These are phyloP conservation scores for Blastobotrys persicus DNA, from an alignment of 1,139 yeast genomes.

Conservation along the genomic window DNA sequence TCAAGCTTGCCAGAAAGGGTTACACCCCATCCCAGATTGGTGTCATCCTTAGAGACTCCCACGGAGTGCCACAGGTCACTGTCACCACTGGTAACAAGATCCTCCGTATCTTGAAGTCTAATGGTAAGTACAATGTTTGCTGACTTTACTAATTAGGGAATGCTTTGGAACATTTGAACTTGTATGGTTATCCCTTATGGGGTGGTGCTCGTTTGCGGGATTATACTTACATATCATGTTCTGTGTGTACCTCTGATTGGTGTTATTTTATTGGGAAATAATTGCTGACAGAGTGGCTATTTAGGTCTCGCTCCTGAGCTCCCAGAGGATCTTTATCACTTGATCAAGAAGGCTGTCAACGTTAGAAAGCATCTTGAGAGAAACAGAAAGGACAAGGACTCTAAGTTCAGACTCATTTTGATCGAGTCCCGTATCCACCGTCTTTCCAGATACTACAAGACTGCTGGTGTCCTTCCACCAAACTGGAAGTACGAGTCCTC, in stretches of 20 bases:
- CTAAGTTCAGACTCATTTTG: slow-evolving; percentile 99
- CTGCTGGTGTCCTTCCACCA: slow-evolving; percentile 98
- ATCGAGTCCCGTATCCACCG: slow-evolving; percentile 99
- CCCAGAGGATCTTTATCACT: slow-evolving; percentile 99
- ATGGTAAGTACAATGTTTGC: slow-evolving; percentile 55
- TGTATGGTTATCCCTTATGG: neutral
- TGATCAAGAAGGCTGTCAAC: slow-evolving; percentile 98
- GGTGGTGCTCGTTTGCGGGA: neutral
- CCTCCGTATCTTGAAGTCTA: slow-evolving; percentile 97
- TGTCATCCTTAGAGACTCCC: slow-evolving; percentile 99
- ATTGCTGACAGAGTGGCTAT: slow-evolving; percentile 41
- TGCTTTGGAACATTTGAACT: neutral
- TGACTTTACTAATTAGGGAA: slow-evolving; percentile 5
- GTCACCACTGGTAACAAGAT: slow-evolving; percentile 99
- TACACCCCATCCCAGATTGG: slow-evolving; percentile 99
- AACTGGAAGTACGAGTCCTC: slow-evolving; percentile 99
- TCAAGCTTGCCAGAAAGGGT: slow-evolving; percentile 99
- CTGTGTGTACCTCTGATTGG: slow-evolving; percentile 42
- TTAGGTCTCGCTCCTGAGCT: slow-evolving; percentile 91
- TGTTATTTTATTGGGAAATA: slow-evolving; percentile 22
- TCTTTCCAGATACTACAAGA: slow-evolving; percentile 99
- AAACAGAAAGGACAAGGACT: slow-evolving; percentile 99
- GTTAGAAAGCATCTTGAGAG: slow-evolving; percentile 99
- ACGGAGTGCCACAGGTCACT: slow-evolving; percentile 98
- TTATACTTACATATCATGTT: slow-evolving; percentile 4